phyloP scores from a whole-genome alignment of 805 yeast species.

The Candida maris region DNA sequence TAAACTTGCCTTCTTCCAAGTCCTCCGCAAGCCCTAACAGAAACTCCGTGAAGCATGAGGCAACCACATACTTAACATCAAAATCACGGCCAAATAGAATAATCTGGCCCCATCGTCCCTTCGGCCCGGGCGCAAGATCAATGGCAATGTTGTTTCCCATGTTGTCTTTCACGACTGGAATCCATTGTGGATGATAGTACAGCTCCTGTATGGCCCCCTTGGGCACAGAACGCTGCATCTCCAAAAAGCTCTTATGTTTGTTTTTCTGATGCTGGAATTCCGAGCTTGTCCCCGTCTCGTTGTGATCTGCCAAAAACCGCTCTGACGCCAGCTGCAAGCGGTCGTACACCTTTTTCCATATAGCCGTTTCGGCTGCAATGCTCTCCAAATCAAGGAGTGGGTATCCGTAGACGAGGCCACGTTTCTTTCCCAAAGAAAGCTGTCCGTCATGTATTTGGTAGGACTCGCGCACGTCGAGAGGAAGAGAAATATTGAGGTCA shows the following conservation, averaged over 20 bases:
- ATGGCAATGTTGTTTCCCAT: slow-evolving; percentile 90
- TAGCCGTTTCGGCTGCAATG: slow-evolving; percentile 71
- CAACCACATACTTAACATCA: slow-evolving; percentile 83
- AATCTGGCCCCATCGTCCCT: slow-evolving; percentile 85
- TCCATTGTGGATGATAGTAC: slow-evolving; percentile 90
- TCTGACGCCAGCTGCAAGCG: slow-evolving; percentile 25
- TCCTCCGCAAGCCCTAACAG: slow-evolving; percentile 80
- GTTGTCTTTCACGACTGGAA: slow-evolving; percentile 83
- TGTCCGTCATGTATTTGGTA: slow-evolving; percentile 89
- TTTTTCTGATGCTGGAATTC: slow-evolving; percentile 18
- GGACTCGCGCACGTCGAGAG: slow-evolving; percentile 79
- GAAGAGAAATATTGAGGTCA: slow-evolving; percentile 71
- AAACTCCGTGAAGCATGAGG: slow-evolving; percentile 88
- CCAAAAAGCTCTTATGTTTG: slow-evolving; percentile 34
- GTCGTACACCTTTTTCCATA: slow-evolving; percentile 74
- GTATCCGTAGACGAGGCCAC: slow-evolving; percentile 78
- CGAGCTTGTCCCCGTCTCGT: slow-evolving; percentile 13
- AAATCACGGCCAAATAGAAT: slow-evolving; percentile 92
- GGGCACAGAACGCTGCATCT: slow-evolving; percentile 69
- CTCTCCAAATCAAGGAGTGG: slow-evolving; percentile 78
- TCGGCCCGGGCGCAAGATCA: slow-evolving; percentile 78
- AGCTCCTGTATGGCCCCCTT: slow-evolving; percentile 66
- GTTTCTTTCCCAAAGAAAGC: slow-evolving; percentile 66
- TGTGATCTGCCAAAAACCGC: slow-evolving; percentile 4
- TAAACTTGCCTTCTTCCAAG: slow-evolving; percentile 78